These are phyloP conservation scores for Areca catechu DNA, from an alignment of 176 grass and related monocot species.

Conservation along the genomic window DNA sequence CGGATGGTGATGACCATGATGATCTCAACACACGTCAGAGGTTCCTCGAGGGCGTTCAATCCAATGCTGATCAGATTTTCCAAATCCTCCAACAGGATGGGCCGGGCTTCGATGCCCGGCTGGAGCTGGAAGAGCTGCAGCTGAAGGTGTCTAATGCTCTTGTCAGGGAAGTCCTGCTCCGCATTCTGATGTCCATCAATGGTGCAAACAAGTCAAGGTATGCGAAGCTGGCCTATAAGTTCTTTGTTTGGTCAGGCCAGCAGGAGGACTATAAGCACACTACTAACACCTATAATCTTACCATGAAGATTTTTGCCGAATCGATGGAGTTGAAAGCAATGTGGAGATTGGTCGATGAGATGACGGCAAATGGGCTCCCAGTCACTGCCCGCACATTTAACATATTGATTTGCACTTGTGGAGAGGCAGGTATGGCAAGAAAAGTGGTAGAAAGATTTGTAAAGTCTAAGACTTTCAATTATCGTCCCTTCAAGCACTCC, in stretches of 20 bases:
- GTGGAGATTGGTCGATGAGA: conserved; percentile 77
- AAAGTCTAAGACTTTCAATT: conserved; percentile 63
- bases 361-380: conserved; percentile 53
- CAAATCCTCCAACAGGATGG: conserved; percentile 75
- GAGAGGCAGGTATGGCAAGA: conserved; percentile 50
- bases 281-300: conserved; percentile 61
- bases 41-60: conserved; percentile 20
- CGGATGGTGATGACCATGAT: background rate
- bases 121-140: conserved; percentile 70
- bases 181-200: conserved; percentile 40
- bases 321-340: conserved; percentile 78
- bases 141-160: conserved; percentile 39
- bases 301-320: conserved; percentile 69
- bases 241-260: conserved; percentile 72
- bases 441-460: conserved; percentile 74
- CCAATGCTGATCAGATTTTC: conserved; percentile 42
- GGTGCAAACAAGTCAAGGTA: conserved; percentile 39
- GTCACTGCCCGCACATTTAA: conserved; percentile 66
- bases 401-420: conserved; percentile 62
- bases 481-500: conserved; percentile 61
- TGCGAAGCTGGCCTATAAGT: conserved; percentile 71
- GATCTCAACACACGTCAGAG: conserved; percentile 11
- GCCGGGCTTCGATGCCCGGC: conserved; percentile 50
- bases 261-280: conserved; percentile 49
- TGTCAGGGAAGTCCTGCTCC: conserved; percentile 59